These are phyloP conservation scores for Ceratopteris richardii DNA, from an alignment of 75 land plant species.

Conservation along the genomic window DNA sequence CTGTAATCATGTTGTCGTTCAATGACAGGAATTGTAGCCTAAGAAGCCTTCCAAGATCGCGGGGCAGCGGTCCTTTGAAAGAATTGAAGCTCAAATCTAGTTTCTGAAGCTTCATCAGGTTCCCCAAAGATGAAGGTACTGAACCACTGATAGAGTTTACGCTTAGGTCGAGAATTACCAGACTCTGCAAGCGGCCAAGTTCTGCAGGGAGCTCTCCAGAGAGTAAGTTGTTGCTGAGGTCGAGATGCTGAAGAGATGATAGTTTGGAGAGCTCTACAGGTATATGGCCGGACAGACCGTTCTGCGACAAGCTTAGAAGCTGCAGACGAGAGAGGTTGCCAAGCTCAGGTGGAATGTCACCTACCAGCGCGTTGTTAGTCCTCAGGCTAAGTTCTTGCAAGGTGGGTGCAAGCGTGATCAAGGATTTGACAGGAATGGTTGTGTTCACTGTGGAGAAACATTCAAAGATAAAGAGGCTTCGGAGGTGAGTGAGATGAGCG, in stretches of 20 bases:
- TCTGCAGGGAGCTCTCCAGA: slow-evolving; percentile 39
- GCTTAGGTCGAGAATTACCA: slow-evolving; percentile 21
- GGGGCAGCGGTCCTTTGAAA: slow-evolving; percentile 17
- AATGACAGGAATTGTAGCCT: slow-evolving; percentile 9
- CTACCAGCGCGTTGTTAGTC: slow-evolving; percentile 36
- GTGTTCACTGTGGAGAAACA: slow-evolving; percentile 34
- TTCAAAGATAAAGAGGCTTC: slow-evolving; percentile 44
- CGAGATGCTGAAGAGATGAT: slow-evolving; percentile 27
- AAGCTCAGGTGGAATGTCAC: slow-evolving; percentile 31
- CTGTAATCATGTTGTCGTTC: slow-evolving; percentile 13
- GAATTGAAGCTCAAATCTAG: slow-evolving; percentile 8
- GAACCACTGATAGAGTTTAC: slow-evolving; percentile 8
- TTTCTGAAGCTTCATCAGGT: slow-evolving; percentile 3
- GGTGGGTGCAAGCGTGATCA: slow-evolving; percentile 24
- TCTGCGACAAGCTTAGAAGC: slow-evolving; percentile 13
- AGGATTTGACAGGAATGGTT: slow-evolving; percentile 17
- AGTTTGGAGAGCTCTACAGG: slow-evolving; percentile 21
- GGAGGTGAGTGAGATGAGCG: slow-evolving; percentile 35
- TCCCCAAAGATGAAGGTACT: slow-evolving; percentile 10
- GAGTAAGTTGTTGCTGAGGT: slow-evolving; percentile 39
- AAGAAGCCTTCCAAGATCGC: slow-evolving; percentile 19
- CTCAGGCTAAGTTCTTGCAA: slow-evolving; percentile 35
- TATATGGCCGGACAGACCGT: slow-evolving; percentile 39
- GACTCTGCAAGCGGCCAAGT: slow-evolving; percentile 25
- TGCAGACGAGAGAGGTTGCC: slow-evolving; percentile 43